These are phyloP conservation scores for Cercospora zeae-maydis DNA, from an alignment of 2,329 filamentous ascomycete genomes.

Conservation along the genomic window DNA sequence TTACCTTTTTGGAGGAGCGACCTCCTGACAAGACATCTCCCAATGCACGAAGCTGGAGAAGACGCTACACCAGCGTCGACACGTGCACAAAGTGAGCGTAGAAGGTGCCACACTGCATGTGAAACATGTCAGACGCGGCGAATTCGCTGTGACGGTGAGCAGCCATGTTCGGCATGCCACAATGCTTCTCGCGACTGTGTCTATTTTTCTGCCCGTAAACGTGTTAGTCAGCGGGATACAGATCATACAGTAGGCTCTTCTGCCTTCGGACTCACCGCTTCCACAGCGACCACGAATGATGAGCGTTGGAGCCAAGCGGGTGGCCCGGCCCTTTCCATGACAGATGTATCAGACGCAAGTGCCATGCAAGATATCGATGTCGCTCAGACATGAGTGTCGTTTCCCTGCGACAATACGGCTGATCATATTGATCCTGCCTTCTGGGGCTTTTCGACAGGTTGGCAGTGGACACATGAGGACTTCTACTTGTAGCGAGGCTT, in stretches of 20 bases:
- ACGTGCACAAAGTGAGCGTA: neutral
- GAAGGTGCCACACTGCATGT: slow-evolving; percentile 21
- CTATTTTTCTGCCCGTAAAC: slow-evolving; percentile 15
- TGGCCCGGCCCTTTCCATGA: neutral
- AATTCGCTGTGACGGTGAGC: slow-evolving; percentile 20
- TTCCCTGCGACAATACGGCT: neutral
- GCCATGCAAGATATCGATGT: neutral
- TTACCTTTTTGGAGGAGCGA: slow-evolving; percentile 20
- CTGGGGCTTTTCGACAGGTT: slow-evolving; percentile 7
- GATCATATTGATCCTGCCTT: neutral
- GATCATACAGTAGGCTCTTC: neutral
- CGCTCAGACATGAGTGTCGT: neutral
- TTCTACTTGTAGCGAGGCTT: slow-evolving; percentile 11
- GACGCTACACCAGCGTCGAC: slow-evolving; percentile 11
- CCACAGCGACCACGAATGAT: neutral
- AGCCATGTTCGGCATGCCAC: slow-evolving; percentile 16
- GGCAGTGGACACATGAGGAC: slow-evolving; percentile 20
- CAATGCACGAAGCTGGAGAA: slow-evolving; percentile 7
- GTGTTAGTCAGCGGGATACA: slow-evolving; percentile 18
- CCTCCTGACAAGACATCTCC: slow-evolving; percentile 16
- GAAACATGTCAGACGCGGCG: slow-evolving; percentile 17
- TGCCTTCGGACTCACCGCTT: neutral
- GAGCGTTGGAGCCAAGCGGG: neutral
- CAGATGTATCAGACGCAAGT: neutral
- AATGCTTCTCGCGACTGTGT: slow-evolving; percentile 14